These are phyloP conservation scores for Ganoderma leucocontextum DNA, from an alignment of 1,284 basidiomycete species.

Conservation along the genomic window DNA sequence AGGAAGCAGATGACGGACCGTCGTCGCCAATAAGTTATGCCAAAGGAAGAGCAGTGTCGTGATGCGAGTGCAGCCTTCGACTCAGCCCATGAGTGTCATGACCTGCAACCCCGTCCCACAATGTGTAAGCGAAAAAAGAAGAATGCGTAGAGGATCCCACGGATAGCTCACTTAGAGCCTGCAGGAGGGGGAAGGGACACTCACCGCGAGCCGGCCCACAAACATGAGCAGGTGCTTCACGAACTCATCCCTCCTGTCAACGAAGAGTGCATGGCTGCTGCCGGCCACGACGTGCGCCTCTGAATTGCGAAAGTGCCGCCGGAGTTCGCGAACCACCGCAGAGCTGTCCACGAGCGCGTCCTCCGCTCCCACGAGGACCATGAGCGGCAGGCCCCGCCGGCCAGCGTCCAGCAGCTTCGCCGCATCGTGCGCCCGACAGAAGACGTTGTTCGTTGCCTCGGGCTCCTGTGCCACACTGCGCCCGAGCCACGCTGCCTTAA, in stretches of 20 bases:
- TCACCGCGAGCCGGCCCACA: conserved; percentile 32
- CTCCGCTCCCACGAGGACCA: conserved; percentile 32
- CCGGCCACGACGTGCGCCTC: conserved; percentile 33
- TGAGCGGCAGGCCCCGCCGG: conserved; percentile 34
- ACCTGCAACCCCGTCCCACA: conserved; percentile 20
- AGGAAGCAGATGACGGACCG: conserved; percentile 6
- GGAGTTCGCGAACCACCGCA: conserved; percentile 30
- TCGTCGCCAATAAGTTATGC: conserved; percentile 18
- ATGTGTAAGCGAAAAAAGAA: conserved; percentile 8
- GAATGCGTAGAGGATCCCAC: not conserved
- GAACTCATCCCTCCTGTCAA: conserved; percentile 36
- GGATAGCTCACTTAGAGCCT: not conserved
- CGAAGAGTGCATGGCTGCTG: conserved; percentile 36
- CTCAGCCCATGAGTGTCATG: conserved; percentile 32
- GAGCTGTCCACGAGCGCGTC: conserved; percentile 34
- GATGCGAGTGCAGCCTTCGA: not conserved
- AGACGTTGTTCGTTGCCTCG: conserved; percentile 20
- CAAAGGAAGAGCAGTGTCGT: conserved; percentile 1
- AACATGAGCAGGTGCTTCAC: conserved; percentile 33
- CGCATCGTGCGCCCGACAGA: conserved; percentile 31
- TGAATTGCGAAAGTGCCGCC: conserved; percentile 34
- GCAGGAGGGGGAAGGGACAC: not conserved
- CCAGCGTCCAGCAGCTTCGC: conserved; percentile 32
- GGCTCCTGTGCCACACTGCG: conserved; percentile 28
- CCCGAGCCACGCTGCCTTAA: conserved; percentile 35